Percentiles rank a stretch among this genome's conserved stretches.
Evolutionary conservation across 257 asterid genomes (phyloP).

Genomic region (Solanum pennellii): DNA sequence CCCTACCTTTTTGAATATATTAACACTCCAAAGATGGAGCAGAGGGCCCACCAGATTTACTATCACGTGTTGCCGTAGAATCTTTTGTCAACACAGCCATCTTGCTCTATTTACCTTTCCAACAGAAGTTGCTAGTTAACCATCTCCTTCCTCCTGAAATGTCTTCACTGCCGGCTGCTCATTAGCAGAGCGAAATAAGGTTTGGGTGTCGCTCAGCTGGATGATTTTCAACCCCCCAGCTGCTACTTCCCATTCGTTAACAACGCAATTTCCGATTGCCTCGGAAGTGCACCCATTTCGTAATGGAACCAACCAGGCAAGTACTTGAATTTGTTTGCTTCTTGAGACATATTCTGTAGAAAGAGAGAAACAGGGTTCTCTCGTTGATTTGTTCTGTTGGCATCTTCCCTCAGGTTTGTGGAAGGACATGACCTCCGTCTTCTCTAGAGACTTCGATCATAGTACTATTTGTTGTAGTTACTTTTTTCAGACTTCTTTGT

Average conservation of each 20-base stretch:
- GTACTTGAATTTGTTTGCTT: neutral
- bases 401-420: neutral
- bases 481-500: neutral
- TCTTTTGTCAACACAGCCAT: neutral
- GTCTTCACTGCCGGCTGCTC: neutral
- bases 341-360: neutral
- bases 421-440: neutral
- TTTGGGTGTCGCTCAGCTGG: neutral
- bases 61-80: neutral
- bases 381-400: neutral
- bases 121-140: neutral
- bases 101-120: neutral
- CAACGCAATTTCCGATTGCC: neutral
- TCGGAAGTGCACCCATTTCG: neutral
- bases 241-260: neutral
- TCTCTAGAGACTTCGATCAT: neutral
- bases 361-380: neutral
- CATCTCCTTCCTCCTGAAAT: neutral
- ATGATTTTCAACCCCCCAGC: neutral
- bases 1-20: neutral
- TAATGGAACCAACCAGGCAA: neutral
- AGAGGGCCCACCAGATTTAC: neutral
- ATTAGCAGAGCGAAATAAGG: neutral
- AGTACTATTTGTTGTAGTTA: neutral
- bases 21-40: neutral